Base-by-base conservation (phyloP, 2,329 filamentous ascomycete genomes). In the Fusarium sp. region DNA sequence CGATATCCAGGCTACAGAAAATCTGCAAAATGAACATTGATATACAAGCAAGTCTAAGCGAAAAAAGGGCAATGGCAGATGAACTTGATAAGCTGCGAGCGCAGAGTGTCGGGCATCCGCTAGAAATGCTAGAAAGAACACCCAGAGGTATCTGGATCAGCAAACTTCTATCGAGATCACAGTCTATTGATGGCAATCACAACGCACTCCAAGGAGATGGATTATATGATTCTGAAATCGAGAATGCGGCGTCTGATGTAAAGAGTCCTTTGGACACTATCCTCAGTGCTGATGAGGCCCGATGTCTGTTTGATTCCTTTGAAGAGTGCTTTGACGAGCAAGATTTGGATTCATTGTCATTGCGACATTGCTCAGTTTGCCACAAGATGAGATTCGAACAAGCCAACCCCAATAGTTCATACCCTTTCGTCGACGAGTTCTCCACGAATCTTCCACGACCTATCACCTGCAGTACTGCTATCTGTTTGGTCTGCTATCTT, bases 101-200 rank as follows among this genome's bases (percentile, higher is more conserved):
- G 17, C 55, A 47, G 30, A 22, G 22, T 34, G 41, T 20, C 18
- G 15, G 12, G 7, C 18, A 10, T 11, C 26, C 24, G 13, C 39
- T 22, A 28, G 10, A 14, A 28, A 14, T 47, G 20, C 30, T 57
- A 9, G 18, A 17, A n/a, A 20, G 4, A 22, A 57, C 41, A 12
- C 30, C 10, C 17, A 34, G 55, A 47, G 15, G 30, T 11, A 57
- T 57, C 41, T 28, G 26, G 10, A 17, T 57, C 5, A 45, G 30
- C n/a, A 57, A 57, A n/a, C 15, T 57, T 9, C 41, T 57, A 9
- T 57, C 55, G 3, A 47, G 14, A 34, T 54, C 34, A 39, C 34
- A 38, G 18, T n/a, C 34, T 11, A 7, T 54, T 4, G 1, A 17
- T 5, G 11, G 12, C 7, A 8, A 17, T 13, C 2, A 11, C 1